Evolutionary conservation across 2,329 filamentous ascomycete genomes (phyloP).

Genomic region (Capronia epimyces): DNA sequence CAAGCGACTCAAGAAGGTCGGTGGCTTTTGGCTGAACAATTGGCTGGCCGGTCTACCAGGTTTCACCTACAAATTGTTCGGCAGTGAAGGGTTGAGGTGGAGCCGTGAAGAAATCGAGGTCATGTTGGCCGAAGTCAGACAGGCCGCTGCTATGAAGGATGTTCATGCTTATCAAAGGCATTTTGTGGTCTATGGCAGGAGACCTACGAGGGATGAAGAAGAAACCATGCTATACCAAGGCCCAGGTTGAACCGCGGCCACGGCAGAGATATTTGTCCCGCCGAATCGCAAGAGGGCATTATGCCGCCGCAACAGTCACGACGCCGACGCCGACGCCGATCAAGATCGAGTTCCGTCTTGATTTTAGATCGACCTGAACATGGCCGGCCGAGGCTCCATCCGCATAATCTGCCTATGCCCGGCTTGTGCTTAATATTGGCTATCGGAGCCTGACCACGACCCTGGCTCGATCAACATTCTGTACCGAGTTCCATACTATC

Average conservation of each 20-base stretch:
- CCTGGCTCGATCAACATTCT: no score
- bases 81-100: conserved; percentile 37
- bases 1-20: conserved; percentile 43
- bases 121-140: conserved; percentile 41
- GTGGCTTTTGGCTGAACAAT: conserved; percentile 46
- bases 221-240: conserved; percentile 7
- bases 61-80: conserved; percentile 42
- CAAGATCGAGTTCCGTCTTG: no score
- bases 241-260: conserved; percentile 4
- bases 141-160: conserved; percentile 37
- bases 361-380: no score
- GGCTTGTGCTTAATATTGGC: no score
- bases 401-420: no score
- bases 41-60: conserved; percentile 41
- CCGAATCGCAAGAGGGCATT: no score
- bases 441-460: no score
- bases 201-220: conserved; percentile 28
- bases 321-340: no score
- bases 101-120: conserved; percentile 44
- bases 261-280: no score
- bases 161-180: conserved; percentile 41
- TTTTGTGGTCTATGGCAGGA: conserved; percentile 35
- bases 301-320: no score
- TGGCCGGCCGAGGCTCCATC: no score
- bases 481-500: no score